Percentiles rank a stretch among this genome's conserved stretches.
phyloP scores from a whole-genome alignment of 78 protist genomes.

The Dictyostelium capitatum region DNA sequence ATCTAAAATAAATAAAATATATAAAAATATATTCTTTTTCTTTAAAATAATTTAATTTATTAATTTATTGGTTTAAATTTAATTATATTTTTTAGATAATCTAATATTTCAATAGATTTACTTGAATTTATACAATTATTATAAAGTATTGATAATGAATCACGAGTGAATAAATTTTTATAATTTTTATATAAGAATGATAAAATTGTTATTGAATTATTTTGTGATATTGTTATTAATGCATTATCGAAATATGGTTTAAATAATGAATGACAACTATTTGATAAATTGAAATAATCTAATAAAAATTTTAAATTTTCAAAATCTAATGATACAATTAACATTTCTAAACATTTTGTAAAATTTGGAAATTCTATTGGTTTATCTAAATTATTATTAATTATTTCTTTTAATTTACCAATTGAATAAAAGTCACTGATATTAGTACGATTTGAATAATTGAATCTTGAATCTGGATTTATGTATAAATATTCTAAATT shows the following conservation, averaged over 20 bases:
- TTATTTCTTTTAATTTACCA: neutral
- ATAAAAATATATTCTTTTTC: too few species aligned
- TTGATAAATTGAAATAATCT: neutral
- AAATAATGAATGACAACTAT: neutral
- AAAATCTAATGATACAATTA: neutral
- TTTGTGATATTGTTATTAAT: neutral
- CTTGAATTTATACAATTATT: neutral
- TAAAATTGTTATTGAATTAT: neutral
- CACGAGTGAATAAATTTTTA: neutral
- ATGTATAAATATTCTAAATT: neutral
- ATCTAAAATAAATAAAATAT: too few species aligned
- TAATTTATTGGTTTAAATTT: neutral
- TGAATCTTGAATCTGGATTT: neutral
- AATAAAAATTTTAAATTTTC: neutral
- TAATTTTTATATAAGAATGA: neutral
- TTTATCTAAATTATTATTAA: neutral
- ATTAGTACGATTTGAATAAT: neutral
- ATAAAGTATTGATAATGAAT: neutral
- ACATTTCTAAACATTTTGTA: neutral
- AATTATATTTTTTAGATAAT: neutral
- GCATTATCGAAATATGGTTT: too few species aligned
- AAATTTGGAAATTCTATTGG: neutral
- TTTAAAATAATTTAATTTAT: too few species aligned
- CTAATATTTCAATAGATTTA: neutral
- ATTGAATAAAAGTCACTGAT: neutral